Percentiles rank a stretch among this genome's conserved stretches.
phyloP scores from a whole-genome alignment of 208 protist genomes.

The Trichomonas tenax region DNA sequence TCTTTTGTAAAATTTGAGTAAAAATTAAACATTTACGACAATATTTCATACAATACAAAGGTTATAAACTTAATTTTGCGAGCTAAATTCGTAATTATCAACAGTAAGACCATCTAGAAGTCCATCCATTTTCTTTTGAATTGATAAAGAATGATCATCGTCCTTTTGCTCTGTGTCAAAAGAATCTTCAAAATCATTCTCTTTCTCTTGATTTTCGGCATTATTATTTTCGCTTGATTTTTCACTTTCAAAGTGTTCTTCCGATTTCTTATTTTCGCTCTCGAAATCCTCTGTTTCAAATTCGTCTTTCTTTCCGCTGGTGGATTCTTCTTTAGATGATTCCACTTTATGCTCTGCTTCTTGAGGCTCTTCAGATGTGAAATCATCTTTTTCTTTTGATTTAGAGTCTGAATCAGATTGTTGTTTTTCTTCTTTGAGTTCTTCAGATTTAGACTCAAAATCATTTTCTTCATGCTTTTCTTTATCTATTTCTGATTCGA shows the following conservation, averaged over 20 bases:
- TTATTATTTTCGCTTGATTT: background rate
- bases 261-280: background rate
- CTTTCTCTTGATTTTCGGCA: background rate
- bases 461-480: background rate
- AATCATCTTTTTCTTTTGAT: background rate
- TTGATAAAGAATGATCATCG: background rate
- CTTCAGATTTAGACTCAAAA: background rate
- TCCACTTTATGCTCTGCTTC: background rate
- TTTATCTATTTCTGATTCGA: background rate
- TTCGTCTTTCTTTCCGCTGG: background rate
- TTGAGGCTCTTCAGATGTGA: background rate
- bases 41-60: background rate
- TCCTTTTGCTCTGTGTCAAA: background rate
- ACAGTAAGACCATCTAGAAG: background rate
- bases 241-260: no score
- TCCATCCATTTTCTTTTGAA: background rate
- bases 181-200: background rate
- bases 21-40: background rate
- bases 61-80: background rate
- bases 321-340: background rate
- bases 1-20: background rate
- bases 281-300: background rate
- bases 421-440: no score
- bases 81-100: background rate
- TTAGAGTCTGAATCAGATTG: no score